These are phyloP conservation scores for Aspergillus pseudoviridinutans DNA, from an alignment of 2,329 filamentous ascomycete species.

Conservation along the genomic window DNA sequence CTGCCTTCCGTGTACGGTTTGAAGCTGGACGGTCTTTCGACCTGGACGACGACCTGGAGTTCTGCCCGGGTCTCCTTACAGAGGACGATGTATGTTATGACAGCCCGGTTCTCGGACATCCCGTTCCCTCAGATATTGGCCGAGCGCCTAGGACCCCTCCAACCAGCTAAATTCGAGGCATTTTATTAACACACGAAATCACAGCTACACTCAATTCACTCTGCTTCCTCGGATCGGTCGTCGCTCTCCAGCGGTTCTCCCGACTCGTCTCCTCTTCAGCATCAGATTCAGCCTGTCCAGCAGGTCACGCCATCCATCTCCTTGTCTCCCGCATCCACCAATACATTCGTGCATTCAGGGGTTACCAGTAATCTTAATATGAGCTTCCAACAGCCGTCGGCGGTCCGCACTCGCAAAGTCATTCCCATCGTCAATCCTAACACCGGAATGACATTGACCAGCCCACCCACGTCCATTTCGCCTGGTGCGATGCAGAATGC, in stretches of 20 bases:
- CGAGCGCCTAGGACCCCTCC: background rate
- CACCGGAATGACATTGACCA: constrained; percentile 82
- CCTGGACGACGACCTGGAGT: constrained; percentile 91
- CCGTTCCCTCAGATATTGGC: background rate
- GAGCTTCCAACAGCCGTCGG: constrained; percentile 87
- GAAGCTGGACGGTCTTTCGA: constrained; percentile 93
- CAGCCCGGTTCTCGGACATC: background rate
- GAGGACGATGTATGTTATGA: constrained; percentile 73
- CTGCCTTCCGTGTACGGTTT: constrained; percentile 79
- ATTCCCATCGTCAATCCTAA: constrained; percentile 97
- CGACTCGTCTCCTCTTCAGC: constrained; percentile 84
- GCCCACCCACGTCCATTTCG: constrained; percentile 72
- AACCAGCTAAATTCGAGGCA: background rate
- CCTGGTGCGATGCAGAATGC: constrained; percentile 58
- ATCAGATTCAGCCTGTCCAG: constrained; percentile 68
- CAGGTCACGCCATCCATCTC: constrained; percentile 69
- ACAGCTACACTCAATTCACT: constrained; percentile 87
- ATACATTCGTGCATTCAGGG: constrained; percentile 60
- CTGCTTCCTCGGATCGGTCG: constrained; percentile 83
- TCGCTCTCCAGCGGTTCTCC: constrained; percentile 94
- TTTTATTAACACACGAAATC: constrained; percentile 20
- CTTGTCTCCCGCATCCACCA: constrained; percentile 60
- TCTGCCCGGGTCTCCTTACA: constrained; percentile 87
- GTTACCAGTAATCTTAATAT: constrained; percentile 63
- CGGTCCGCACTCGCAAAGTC: constrained; percentile 85